Conservation (phyloP, 257 asterid genomes). For the Paulownia fortunei region DNA sequence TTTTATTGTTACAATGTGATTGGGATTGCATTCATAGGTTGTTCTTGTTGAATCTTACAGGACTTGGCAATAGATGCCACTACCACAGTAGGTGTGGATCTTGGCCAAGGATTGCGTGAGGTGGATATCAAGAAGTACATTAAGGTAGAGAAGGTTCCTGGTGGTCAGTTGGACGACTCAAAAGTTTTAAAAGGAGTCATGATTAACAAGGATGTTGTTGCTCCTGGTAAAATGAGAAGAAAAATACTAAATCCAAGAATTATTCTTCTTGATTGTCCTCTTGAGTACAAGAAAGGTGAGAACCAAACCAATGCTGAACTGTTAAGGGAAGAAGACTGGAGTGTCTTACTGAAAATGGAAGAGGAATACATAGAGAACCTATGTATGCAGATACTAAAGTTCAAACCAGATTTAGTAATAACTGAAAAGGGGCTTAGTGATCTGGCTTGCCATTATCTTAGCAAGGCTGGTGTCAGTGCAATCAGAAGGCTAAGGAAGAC, state of each 20-base stretch:
- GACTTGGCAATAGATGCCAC: constrained; percentile 94
- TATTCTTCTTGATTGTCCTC: constrained; percentile 90
- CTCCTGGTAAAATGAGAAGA: constrained; percentile 98
- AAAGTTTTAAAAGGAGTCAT: constrained; percentile 88
- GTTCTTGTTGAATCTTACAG: constrained; percentile 51
- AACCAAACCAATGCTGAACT: constrained; percentile 95
- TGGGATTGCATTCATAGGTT: neutral
- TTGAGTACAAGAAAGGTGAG: constrained; percentile 99
- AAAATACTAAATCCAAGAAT: constrained; percentile 87
- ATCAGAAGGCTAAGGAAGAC: constrained; percentile 93
- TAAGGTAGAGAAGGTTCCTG: constrained; percentile 95
- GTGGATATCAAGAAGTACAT: constrained; percentile 95
- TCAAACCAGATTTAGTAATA: constrained; percentile 86
- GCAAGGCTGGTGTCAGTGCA: constrained; percentile 97
- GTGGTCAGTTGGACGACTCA: constrained; percentile 98
- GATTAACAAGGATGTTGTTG: constrained; percentile 92
- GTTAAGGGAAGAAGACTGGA: constrained; percentile 95
- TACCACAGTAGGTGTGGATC: constrained; percentile 80
- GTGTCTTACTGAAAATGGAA: constrained; percentile 88
- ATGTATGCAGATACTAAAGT: constrained; percentile 74
- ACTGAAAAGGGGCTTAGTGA: constrained; percentile 96
- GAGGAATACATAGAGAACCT: constrained; percentile 89
- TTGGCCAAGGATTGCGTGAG: constrained; percentile 92
- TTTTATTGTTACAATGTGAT: neutral
- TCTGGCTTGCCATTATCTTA: constrained; percentile 85